Evolutionary conservation across 352 stramenopile species (phyloP).

Genomic region (Aphanomyces stellatus): DNA sequence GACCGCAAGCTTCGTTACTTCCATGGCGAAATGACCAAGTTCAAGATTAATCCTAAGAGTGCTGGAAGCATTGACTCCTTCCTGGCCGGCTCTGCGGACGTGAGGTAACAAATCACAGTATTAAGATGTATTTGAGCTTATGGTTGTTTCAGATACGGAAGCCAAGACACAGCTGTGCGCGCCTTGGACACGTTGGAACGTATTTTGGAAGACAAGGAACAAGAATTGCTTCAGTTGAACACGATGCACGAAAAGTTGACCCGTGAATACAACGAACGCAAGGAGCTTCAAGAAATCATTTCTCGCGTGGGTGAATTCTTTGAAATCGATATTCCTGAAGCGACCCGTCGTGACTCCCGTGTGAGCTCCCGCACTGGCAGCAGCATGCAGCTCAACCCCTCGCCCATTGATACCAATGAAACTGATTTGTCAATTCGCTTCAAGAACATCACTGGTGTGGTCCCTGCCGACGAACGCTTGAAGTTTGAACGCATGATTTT

Average conservation of each 20-base stretch:
- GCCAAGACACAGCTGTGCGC: conserved; percentile 62
- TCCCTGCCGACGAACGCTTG: conserved; percentile 87
- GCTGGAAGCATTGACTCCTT: conserved; percentile 70
- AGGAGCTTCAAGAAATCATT: conserved; percentile 81
- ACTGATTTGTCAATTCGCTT: conserved; percentile 45
- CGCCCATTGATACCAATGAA: background rate
- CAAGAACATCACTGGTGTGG: conserved; percentile 90
- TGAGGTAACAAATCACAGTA: conserved; percentile 34
- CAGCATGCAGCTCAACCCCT: conserved; percentile 6
- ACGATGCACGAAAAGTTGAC: conserved; percentile 97
- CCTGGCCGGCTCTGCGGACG: conserved; percentile 55
- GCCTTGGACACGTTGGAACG: conserved; percentile 93
- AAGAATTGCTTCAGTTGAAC: conserved; percentile 95
- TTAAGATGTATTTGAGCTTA: no score
- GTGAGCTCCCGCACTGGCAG: conserved; percentile 43
- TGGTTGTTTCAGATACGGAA: conserved; percentile 30
- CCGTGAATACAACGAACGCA: conserved; percentile 95
- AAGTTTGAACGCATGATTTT: conserved; percentile 99
- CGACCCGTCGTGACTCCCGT: conserved; percentile 38
- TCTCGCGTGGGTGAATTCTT: conserved; percentile 73
- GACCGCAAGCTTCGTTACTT: conserved; percentile 98
- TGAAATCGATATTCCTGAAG: conserved; percentile 70
- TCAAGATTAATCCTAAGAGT: conserved; percentile 78
- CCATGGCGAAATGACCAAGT: conserved; percentile 89
- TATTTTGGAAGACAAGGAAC: conserved; percentile 95